Evolutionary conservation across 495 filamentous ascomycete genomes (phyloP).

Genomic region (Penicillium coprophilum): DNA sequence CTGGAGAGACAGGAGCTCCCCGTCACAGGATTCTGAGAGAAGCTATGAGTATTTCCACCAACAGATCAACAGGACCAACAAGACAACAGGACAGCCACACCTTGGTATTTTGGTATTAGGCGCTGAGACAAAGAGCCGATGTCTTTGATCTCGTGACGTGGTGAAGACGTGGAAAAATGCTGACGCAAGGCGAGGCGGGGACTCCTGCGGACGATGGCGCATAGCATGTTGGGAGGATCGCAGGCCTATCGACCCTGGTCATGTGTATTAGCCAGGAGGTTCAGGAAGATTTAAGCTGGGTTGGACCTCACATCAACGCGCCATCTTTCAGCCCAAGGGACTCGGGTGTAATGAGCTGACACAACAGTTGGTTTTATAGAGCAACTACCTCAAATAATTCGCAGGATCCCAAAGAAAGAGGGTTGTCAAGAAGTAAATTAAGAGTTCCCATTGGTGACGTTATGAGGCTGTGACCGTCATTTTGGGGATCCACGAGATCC

Average conservation of each 20-base stretch:
- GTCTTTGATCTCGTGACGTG: slow-evolving; percentile 43
- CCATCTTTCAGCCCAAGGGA: slow-evolving; percentile 3
- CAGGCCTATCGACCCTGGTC: slow-evolving; percentile 4
- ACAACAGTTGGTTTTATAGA: background rate
- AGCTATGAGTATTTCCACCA: slow-evolving; percentile 1
- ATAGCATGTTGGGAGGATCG: slow-evolving; percentile 18
- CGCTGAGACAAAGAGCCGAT: slow-evolving; percentile 42
- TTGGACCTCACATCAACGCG: slow-evolving; percentile 11
- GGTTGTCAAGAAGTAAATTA: background rate
- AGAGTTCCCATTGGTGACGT: slow-evolving; percentile 8
- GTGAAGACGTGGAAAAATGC: slow-evolving; percentile 42
- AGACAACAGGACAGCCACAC: slow-evolving; percentile 31
- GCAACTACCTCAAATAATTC: too few species aligned
- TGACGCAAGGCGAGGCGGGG: slow-evolving; percentile 19
- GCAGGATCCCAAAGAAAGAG: background rate
- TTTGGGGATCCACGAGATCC: slow-evolving; percentile 6
- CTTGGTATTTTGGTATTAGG: slow-evolving; percentile 52
- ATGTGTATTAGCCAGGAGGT: slow-evolving; percentile 2
- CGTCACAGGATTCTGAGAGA: slow-evolving; percentile 49
- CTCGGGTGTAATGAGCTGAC: background rate
- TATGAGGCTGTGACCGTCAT: background rate
- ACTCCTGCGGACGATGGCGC: slow-evolving; percentile 9
- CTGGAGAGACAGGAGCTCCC: slow-evolving; percentile 73
- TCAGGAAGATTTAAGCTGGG: background rate
- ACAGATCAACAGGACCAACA: background rate